Conservation (phyloP, 106 monocot species). For the Apostasia ramifera region DNA sequence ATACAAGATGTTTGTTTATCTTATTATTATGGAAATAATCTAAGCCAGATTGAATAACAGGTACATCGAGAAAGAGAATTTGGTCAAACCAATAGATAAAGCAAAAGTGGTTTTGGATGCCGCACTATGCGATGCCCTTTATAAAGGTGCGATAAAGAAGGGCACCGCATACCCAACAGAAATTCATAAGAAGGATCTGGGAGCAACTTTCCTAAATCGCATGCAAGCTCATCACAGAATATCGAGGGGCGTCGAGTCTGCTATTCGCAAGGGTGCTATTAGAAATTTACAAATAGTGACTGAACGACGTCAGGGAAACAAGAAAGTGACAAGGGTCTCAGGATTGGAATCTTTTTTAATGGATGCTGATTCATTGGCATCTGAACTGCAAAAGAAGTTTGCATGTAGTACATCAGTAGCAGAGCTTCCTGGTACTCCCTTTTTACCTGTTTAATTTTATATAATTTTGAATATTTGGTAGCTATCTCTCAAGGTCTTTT, state of each 20-base stretch:
- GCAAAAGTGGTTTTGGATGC: conserved; percentile 75
- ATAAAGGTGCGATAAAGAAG: conserved; percentile 86
- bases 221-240: conserved; percentile 84
- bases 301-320: conserved; percentile 90
- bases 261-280: conserved; percentile 67
- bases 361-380: conserved; percentile 75
- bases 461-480: too few species aligned
- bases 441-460: background rate
- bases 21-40: too few species aligned
- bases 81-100: conserved; percentile 65
- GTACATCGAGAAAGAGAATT: conserved; percentile 77
- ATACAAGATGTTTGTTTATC: too few species aligned
- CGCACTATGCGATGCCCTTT: conserved; percentile 85
- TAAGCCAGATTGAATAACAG: conserved; percentile 19
- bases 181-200: conserved; percentile 94
- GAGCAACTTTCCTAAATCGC: conserved; percentile 63
- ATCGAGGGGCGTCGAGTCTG: conserved; percentile 52
- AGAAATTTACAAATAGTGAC: conserved; percentile 78
- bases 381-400: conserved; percentile 97
- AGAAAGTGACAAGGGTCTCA: conserved; percentile 87
- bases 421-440: conserved; percentile 81
- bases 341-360: conserved; percentile 83
- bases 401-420: conserved; percentile 89
- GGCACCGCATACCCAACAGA: conserved; percentile 78
- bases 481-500: too few species aligned